Conservation (phyloP, 1,284 basidiomycete species). For the Trichosporon inkin region DNA sequence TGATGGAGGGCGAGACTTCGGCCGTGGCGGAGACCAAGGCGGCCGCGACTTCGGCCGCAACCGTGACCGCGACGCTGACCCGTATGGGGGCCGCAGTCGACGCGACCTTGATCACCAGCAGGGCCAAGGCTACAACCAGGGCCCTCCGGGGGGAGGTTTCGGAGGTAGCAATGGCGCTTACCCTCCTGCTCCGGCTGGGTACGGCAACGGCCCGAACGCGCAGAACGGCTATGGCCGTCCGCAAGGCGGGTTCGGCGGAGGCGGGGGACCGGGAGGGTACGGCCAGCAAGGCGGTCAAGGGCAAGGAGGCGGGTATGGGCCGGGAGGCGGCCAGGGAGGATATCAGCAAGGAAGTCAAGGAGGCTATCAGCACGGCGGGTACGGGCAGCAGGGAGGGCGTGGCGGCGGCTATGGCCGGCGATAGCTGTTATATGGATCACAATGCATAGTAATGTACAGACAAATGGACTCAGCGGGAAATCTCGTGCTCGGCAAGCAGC, state of each 20-base stretch:
- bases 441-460: constrained; percentile 21
- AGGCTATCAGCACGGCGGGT: not conserved
- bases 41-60: constrained; percentile 26
- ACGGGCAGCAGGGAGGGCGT: constrained; percentile 8
- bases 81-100: not conserved
- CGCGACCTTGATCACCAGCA: not conserved
- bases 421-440: constrained; percentile 1
- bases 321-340: not conserved
- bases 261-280: not conserved
- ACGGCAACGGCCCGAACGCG: constrained; percentile 5
- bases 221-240: constrained; percentile 14
- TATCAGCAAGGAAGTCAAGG: not conserved
- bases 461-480: constrained; percentile 48
- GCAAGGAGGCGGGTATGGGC: no score
- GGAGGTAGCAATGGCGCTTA: not conserved
- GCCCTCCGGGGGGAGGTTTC: not conserved
- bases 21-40: constrained; percentile 32
- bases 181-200: constrained; percentile 12
- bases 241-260: constrained; percentile 10
- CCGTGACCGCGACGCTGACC: constrained; percentile 2
- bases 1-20: constrained; percentile 36
- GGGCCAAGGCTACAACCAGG: not conserved
- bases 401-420: constrained; percentile 15
- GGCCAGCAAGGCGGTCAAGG: not conserved
- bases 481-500: constrained; percentile 88